Percentiles rank a stretch among this genome's conserved stretches.
Evolutionary conservation across 2,329 filamentous ascomycete genomes (phyloP).

Genomic region (Torrubiellomyces zombiae): DNA sequence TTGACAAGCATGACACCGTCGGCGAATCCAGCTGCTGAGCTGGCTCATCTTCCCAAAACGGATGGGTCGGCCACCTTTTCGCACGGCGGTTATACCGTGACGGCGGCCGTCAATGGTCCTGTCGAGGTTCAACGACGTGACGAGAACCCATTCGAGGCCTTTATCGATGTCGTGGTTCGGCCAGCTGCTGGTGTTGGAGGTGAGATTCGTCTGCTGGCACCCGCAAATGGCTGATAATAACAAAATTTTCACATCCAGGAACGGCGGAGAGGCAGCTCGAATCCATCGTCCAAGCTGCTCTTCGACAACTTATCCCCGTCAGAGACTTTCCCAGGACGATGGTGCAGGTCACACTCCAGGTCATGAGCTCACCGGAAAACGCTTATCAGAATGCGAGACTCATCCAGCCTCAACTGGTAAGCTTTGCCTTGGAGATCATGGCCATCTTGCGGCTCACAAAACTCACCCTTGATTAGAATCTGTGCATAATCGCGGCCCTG

Average conservation of each 20-base stretch:
- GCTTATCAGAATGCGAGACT: slow-evolving; percentile 45
- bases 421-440: slow-evolving; percentile 8
- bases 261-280: slow-evolving; percentile 73
- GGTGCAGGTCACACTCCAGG: slow-evolving; percentile 69
- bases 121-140: slow-evolving; percentile 80
- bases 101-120: slow-evolving; percentile 81
- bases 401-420: slow-evolving; percentile 42
- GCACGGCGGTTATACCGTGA: slow-evolving; percentile 59
- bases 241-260: slow-evolving; percentile 20
- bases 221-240: not conserved
- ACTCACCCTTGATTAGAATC: slow-evolving; percentile 33
- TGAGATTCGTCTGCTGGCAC: slow-evolving; percentile 16
- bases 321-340: slow-evolving; percentile 61
- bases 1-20: slow-evolving; percentile 24
- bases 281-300: slow-evolving; percentile 51
- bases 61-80: slow-evolving; percentile 71
- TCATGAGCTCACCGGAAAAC: slow-evolving; percentile 52
- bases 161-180: slow-evolving; percentile 77
- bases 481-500: slow-evolving; percentile 65
- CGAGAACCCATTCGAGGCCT: slow-evolving; percentile 80
- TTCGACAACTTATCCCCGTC: slow-evolving; percentile 59
- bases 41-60: slow-evolving; percentile 48
- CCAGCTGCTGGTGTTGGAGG: slow-evolving; percentile 74
- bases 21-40: slow-evolving; percentile 30
- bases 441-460: not conserved